Evolutionary conservation across 208 protist species (phyloP).

Genomic region (Acanthamoeba castellanii): DNA sequence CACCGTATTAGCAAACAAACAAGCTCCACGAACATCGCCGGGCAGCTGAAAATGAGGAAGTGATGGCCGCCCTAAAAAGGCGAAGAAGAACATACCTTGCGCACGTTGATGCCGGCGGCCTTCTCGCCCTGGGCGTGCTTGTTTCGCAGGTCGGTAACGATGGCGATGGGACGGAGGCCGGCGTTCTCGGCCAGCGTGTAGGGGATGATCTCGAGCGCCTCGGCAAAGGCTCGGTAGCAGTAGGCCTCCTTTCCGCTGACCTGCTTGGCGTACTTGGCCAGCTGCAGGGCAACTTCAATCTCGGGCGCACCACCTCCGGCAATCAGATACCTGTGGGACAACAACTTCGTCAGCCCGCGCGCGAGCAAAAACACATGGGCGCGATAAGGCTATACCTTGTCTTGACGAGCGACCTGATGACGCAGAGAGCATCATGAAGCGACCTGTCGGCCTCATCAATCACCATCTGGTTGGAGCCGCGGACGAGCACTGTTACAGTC

Average conservation of each 20-base stretch:
- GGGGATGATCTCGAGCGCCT: slow-evolving; percentile 98
- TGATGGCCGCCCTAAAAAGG: not conserved
- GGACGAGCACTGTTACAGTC: slow-evolving; percentile 97
- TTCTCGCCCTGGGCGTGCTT: slow-evolving; percentile 94
- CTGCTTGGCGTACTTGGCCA: slow-evolving; percentile 94
- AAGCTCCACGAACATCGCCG: too few species aligned
- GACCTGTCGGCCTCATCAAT: slow-evolving; percentile 99
- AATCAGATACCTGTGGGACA: slow-evolving; percentile 86
- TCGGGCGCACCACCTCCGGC: slow-evolving; percentile 98
- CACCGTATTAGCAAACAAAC: not conserved
- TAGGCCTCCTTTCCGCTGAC: slow-evolving; percentile 93
- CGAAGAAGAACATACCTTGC: slow-evolving; percentile 87
- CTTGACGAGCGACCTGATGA: slow-evolving; percentile 99
- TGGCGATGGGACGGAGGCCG: slow-evolving; percentile 97
- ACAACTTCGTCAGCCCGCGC: not conserved
- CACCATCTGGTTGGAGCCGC: slow-evolving; percentile 97
- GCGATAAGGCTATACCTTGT: slow-evolving; percentile 84
- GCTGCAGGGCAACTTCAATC: slow-evolving; percentile 95
- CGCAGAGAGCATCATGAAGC: slow-evolving; percentile 99
- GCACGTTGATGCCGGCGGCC: slow-evolving; percentile 95
- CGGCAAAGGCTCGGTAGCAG: slow-evolving; percentile 97
- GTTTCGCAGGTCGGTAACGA: slow-evolving; percentile 98
- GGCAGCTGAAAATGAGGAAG: not conserved
- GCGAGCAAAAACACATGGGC: too few species aligned
- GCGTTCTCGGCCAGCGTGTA: slow-evolving; percentile 99